Base-by-base conservation (phyloP, 345 rosid species). In the Ceriops decandra region DNA sequence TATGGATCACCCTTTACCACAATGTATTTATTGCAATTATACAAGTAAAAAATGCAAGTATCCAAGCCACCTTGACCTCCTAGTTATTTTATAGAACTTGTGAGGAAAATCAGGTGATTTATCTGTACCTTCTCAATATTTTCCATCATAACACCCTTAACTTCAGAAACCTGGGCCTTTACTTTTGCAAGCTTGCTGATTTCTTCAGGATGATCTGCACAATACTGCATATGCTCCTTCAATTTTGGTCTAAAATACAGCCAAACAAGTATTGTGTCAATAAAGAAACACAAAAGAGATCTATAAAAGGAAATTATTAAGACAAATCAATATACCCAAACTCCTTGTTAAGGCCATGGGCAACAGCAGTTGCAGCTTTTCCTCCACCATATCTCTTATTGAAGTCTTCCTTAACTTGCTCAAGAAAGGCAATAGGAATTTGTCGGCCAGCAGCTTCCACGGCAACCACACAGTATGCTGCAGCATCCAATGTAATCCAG, bases 141-240 rank as follows among this genome's bases (percentile, higher is more conserved):
- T 71, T 95, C 99, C 98, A 95, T 88, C 98, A 95, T 95, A 17
- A 95, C 99, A 73, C 98, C 98, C 79, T 91, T 95, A 51, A 95
- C 99, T 83, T 95, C 99, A 46, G 95, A 81, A 36, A 95, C 99
- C 79, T 95, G 99, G 27, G 96, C 96, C 76, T 95, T 91, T 70
- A 95, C 99, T 85, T 95, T 95, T 47, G 98, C 91, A 72, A 95
- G 90, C 75, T 95, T 91, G 86, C 85, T 95, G 79, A 91, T 86
- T 83, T 95, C 99, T 81, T 95, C 96, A 4, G 97, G 98, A 77
- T 95, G 93, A 73, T 90, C 99, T 54, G 80, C 84, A 68, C 97
- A 95, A 54, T 88, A 95, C 75, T 91, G 93, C 98, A 95, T 91
- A 66, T 91, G 95, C 70, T 86, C 96, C 79, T 87, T 95, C 87